Base-by-base conservation (phyloP, 2,329 filamentous ascomycete genomes). In the Beauveria sp. region DNA sequence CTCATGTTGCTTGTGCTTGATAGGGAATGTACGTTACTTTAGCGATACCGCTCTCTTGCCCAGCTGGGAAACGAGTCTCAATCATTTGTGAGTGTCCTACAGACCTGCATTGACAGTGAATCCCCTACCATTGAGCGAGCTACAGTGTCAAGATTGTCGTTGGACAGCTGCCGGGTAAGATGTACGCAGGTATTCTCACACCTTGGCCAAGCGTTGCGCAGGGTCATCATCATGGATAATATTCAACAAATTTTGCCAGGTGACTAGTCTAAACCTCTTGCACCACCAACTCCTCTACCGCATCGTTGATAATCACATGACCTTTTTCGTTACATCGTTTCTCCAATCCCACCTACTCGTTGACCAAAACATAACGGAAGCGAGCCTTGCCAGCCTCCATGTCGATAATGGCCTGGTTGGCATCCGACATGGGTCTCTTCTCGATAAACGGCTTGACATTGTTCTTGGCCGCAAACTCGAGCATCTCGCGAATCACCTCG, bases 401-500 rank as follows among this genome's bases (percentile, higher is more conserved):
- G 65, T 84, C 81, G 42, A 83, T 68, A 22, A 84, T 72, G 1
- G 76, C 75, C 70, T 79, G 68, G 67, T 85, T 85, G 2, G 78
- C 79, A 45, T 81, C 77, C 65, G 76, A 77, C 76, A 86, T 77
- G 3, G 77, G 75, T 42, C 79, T 72, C 69, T 76, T 72, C 68
- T 84, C 74, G 20, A 84, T 76, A 79, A 80, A 83, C 1, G 82
- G 79, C 70, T 80, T 77, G 8, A 86, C 71, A 9, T 77, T 75
- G 70, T 84, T 79, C 60, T 83, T 76, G 0, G 76, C 81, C 22
- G 79, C 81, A 60, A 86, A 76, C 53, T 78, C 63, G 57, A 86
- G 67, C 83, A 86, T 86, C 66, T 82, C 79, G 51, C 76, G 74
- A 49, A 85, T 85, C 63, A 84, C 79, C 20, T 54, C 49, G 3